These are phyloP conservation scores for Boletus vermiculosoides DNA, from an alignment of 768 basidiomycete species.

Conservation along the genomic window DNA sequence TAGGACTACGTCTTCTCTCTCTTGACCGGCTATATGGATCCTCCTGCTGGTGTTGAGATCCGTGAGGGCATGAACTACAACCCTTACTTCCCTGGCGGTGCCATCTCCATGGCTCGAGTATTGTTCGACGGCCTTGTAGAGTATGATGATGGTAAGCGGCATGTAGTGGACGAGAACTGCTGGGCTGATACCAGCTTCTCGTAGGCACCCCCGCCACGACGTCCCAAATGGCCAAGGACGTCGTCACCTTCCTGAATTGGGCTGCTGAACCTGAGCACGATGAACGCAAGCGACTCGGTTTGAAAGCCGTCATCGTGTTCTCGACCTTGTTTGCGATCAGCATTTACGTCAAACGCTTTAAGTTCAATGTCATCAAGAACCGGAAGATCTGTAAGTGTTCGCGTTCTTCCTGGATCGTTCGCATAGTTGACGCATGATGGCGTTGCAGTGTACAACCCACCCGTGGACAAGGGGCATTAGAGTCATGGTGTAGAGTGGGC, in stretches of 20 bases:
- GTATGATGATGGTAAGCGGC: slow-evolving; percentile 80
- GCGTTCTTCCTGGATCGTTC: background rate
- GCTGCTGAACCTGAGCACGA: slow-evolving; percentile 98
- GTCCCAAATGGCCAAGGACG: slow-evolving; percentile 99
- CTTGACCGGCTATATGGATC: slow-evolving; percentile 94
- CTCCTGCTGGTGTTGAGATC: slow-evolving; percentile 91
- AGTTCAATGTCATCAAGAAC: slow-evolving; percentile 91
- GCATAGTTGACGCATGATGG: slow-evolving; percentile 6
- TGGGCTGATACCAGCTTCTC: slow-evolving; percentile 10
- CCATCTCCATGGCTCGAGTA: slow-evolving; percentile 97
- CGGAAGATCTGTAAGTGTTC: slow-evolving; percentile 78
- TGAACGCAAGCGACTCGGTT: slow-evolving; percentile 93
- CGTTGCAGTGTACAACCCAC: slow-evolving; percentile 40
- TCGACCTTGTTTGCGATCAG: slow-evolving; percentile 77
- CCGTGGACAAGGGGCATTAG: slow-evolving; percentile 36
- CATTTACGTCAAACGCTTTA: slow-evolving; percentile 93
- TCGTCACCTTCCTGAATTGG: slow-evolving; percentile 93
- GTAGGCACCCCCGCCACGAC: slow-evolving; percentile 93
- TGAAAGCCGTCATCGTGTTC: slow-evolving; percentile 95
- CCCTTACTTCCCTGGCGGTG: slow-evolving; percentile 98
- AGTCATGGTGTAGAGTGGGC: slow-evolving; percentile 8
- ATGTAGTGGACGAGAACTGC: background rate
- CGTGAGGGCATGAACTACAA: slow-evolving; percentile 99
- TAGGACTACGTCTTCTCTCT: slow-evolving; percentile 98
- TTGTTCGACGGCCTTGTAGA: slow-evolving; percentile 96